Conservation (phyloP, 805 yeast species). For the Metschnikowia gelsemii region DNA sequence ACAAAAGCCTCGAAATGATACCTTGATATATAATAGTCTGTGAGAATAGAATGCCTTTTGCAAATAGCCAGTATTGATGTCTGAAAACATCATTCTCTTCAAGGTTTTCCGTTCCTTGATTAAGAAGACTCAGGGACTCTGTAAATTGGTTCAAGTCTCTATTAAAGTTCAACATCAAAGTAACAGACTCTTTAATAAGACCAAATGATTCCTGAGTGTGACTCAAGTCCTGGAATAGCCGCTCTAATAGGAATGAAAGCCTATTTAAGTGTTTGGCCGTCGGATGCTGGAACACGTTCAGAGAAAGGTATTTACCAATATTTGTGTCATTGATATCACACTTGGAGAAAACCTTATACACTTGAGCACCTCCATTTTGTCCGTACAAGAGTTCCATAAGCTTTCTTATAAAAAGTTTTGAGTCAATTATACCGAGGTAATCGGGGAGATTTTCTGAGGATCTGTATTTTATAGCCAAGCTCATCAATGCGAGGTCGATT, state of each 20-base stretch:
- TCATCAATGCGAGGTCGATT: conserved; percentile 31
- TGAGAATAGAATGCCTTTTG: conserved; percentile 47
- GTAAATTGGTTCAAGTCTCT: conserved; percentile 20
- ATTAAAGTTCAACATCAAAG: conserved; percentile 32
- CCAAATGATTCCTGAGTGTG: conserved; percentile 18
- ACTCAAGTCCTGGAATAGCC: conserved; percentile 25
- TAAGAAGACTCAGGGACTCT: conserved; percentile 18
- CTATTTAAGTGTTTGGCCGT: conserved; percentile 49
- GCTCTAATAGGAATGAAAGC: conserved; percentile 46
- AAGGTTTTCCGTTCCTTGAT: conserved; percentile 4
- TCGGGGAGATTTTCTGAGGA: conserved; percentile 24
- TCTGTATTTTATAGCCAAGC: conserved; percentile 34
- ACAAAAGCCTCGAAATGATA: conserved; percentile 38
- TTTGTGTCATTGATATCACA: conserved; percentile 14
- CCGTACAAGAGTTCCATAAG: conserved; percentile 24
- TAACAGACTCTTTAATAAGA: conserved; percentile 22
- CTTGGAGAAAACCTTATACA: conserved; percentile 22
- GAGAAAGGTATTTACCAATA: conserved; percentile 13
- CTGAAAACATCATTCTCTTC: conserved; percentile 15
- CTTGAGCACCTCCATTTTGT: conserved; percentile 14
- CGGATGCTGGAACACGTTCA: conserved; percentile 34
- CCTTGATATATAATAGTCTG: conserved; percentile 53
- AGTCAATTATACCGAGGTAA: conserved; percentile 23
- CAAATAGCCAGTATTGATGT: conserved; percentile 36
- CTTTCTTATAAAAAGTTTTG: conserved; percentile 21